Base-by-base conservation (phyloP, 129 eudicot genomes). In the Escallonia herrerae region DNA sequence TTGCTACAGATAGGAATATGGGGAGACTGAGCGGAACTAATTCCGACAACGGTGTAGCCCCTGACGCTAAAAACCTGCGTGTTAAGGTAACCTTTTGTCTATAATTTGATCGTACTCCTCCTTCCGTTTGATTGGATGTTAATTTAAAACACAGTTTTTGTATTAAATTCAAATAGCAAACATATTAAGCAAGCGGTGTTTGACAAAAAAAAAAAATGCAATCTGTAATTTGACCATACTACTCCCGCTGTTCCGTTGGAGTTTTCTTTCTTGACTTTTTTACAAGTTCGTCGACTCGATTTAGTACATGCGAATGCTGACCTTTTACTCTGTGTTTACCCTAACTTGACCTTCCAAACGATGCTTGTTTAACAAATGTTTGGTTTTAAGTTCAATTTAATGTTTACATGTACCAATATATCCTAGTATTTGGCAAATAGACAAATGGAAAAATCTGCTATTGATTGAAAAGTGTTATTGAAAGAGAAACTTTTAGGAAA, bases 11-110 rank as follows among this genome's bases (percentile, higher is more conserved):
- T 69, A 91, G 85, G 72, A 76, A 68, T 81, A 48, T 76, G 61
- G 86, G 96, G 58, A 84, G 80, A 59, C 52, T 67, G 8, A 84
- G 88, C 60, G 83, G 90, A 67, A 80, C 84, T 41, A 91, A 83
- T 68, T 75, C 72, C 56, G 88, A 71, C 4, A 76, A 43, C 62
- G 80, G 74, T 15, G 89, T 73, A 13, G 80, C 71, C 15, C 71
- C 75, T 49, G 96, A 91, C 68, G 76, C 96, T 7, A 87, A 83
- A 69, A 91, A 87, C 72, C 82, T 87, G 55, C 85, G 85, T 40
- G 97, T 87, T 61, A 90, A 90, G 97, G 97, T 86, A 71, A 22
- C 33, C 41, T 10, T 9, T 68, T 59, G 10, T 43, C 51, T 12
- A n/a, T 22, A 15, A 42, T 60, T 60, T 60, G 13, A n/a, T 41